Percentiles rank a stretch among this genome's conserved stretches.
Evolutionary conservation across 495 filamentous ascomycete species (phyloP).

Genomic region (Neurospora hispaniola): DNA sequence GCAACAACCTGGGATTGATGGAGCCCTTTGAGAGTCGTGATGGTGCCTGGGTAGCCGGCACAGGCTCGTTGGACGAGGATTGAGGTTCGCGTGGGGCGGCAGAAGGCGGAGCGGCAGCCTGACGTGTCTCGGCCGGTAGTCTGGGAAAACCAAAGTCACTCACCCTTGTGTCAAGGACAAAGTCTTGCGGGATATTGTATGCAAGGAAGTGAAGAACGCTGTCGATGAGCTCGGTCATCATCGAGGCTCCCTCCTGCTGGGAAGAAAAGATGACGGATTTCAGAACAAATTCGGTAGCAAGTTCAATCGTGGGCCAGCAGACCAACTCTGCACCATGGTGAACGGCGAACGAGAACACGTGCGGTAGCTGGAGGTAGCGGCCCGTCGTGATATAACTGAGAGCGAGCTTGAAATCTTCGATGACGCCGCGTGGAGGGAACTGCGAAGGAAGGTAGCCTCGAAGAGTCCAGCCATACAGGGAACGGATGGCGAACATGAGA

Average conservation of each 20-base stretch:
- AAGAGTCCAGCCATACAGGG: slow-evolving; percentile 35
- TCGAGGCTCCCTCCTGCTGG: slow-evolving; percentile 7
- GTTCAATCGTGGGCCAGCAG: slow-evolving; percentile 44
- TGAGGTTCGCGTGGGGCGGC: neutral
- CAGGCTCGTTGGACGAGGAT: slow-evolving; percentile 5
- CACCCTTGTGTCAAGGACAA: slow-evolving; percentile 36
- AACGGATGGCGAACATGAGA: slow-evolving; percentile 36
- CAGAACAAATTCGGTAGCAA: slow-evolving; percentile 31
- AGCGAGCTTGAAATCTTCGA: slow-evolving; percentile 35
- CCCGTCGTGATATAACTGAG: slow-evolving; percentile 45
- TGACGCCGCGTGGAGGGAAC: slow-evolving; percentile 14
- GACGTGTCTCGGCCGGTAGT: slow-evolving; percentile 10
- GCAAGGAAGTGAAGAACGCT: slow-evolving; percentile 33
- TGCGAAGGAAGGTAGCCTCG: slow-evolving; percentile 11
- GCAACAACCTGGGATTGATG: slow-evolving; percentile 27
- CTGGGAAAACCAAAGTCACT: slow-evolving; percentile 28
- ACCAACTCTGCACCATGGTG: slow-evolving; percentile 37
- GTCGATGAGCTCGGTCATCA: slow-evolving; percentile 21
- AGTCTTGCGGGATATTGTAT: slow-evolving; percentile 35
- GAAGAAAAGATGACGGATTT: slow-evolving; percentile 13
- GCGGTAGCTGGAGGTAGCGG: slow-evolving; percentile 34
- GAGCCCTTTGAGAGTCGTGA: neutral
- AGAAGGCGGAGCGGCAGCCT: neutral
- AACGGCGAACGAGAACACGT: slow-evolving; percentile 33
- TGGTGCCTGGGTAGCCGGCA: slow-evolving; percentile 33